Evolutionary conservation across 2,329 filamentous ascomycete species (phyloP), one percentile per base, ranked within the genome.

Genomic region (Fusarium udum): DNA sequence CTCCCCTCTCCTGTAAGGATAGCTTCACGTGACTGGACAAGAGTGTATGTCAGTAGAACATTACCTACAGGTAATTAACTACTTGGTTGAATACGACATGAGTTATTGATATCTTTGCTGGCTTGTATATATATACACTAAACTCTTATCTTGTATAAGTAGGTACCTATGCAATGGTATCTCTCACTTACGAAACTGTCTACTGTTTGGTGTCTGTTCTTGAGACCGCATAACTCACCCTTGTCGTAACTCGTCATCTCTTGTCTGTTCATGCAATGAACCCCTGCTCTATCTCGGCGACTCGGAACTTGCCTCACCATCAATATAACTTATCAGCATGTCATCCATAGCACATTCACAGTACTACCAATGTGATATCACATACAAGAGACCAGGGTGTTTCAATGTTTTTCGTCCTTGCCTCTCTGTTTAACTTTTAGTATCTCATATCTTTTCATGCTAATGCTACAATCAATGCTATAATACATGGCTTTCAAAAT

Each of bases 381-480:
- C 31, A 40, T n/a, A 40, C 2, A 36, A 15, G 28, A 18, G 36
- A 37, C 32, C 32, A 43, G 16, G 16, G 20, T 53, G n/a, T 39
- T 57, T n/a, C 56, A 52, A 48, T 64, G 48, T 67, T 67, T 55
- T 64, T 64, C 60, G 62, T 71, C 53, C 55, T 64, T 60, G 64
- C 65, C 72, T 61, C 55, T 67, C 61, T 67, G 58, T 61, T 61
- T 73, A 66, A 39, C 61, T 67, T 58, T 63, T 73, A 63, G 37
- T 53, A 63, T 75, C 59, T 72, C 61, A 60, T 62, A 64, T 73
- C 74, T 75, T 74, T 68, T 75, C 70, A 74, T 79, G 71, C 64
- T 73, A 72, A 64, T 80, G 75, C 72, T 80, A 80, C 76, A 69
- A 72, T 74, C 71, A 73, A 78, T 79, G 74, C 75, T 82, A 82